Evolutionary conservation across 228 moss, liverwort and hornwort genomes (phyloP).

Genomic region (Sphagnum magellanicum): DNA sequence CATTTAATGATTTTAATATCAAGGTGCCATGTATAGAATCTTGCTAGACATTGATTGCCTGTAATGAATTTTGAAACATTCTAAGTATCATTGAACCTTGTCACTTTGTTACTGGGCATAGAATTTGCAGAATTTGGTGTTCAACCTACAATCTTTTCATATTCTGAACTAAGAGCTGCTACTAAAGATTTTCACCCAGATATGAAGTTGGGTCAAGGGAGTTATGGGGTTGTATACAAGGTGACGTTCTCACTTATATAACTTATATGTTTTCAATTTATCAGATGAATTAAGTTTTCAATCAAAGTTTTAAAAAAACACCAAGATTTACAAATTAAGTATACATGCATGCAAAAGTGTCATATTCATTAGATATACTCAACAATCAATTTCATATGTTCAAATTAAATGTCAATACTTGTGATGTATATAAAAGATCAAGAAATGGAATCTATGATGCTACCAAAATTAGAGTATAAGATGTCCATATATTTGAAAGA

Average conservation of each 20-base stretch:
- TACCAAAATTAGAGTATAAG: too few species aligned
- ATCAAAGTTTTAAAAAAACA: not conserved
- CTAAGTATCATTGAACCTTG: slow-evolving; percentile 1
- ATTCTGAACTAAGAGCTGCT: slow-evolving; percentile 35
- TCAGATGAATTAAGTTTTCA: not conserved
- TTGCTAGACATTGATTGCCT: not conserved
- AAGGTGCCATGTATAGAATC: not conserved
- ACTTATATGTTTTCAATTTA: not conserved
- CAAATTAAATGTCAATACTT: too few species aligned
- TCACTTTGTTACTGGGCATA: slow-evolving; percentile 8
- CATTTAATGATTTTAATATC: not conserved
- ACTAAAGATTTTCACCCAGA: slow-evolving; percentile 49
- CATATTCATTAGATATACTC: too few species aligned
- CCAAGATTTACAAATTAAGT: not conserved
- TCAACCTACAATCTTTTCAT: slow-evolving; percentile 62
- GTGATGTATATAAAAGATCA: too few species aligned
- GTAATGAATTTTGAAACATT: not conserved
- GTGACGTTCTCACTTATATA: slow-evolving; percentile 12
- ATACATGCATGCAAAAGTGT: too few species aligned
- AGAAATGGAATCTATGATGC: too few species aligned
- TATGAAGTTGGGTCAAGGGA: slow-evolving; percentile 62
- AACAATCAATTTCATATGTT: too few species aligned
- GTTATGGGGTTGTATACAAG: slow-evolving; percentile 70
- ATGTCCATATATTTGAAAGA: too few species aligned
- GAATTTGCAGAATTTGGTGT: slow-evolving; percentile 67